Percentiles rank a stretch among this genome's conserved stretches.
Evolutionary conservation across 768 basidiomycete genomes (phyloP).

Genomic region (Lepiota subincarnata): DNA sequence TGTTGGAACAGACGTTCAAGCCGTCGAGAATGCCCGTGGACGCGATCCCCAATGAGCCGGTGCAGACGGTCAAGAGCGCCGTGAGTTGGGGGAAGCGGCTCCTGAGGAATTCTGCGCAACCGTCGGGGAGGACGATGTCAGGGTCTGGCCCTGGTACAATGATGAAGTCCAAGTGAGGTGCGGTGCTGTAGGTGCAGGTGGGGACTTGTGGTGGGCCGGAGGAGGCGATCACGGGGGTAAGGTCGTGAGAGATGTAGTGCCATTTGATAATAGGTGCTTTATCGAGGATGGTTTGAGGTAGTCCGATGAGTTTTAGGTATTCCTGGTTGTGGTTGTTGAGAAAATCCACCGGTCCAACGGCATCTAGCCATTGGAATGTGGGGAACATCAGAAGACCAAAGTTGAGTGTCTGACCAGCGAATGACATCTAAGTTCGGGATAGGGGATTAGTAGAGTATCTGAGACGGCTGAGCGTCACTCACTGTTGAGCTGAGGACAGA

Average conservation of each 20-base stretch:
- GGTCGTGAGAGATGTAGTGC: constrained; percentile 20
- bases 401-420: constrained; percentile 10
- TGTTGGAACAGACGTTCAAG: constrained; percentile 21
- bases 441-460: not conserved
- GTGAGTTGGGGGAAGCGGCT: constrained; percentile 16
- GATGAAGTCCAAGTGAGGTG: constrained; percentile 21
- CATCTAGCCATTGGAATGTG: constrained; percentile 23
- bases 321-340: constrained; percentile 18
- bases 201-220: constrained; percentile 19
- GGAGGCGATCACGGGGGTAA: constrained; percentile 15
- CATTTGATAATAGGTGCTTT: constrained; percentile 21
- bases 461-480: not conserved
- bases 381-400: constrained; percentile 21
- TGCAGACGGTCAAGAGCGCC: constrained; percentile 22
- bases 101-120: constrained; percentile 16
- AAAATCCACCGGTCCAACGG: constrained; percentile 23
- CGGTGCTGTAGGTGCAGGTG: constrained; percentile 19
- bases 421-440: not conserved
- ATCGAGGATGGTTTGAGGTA: constrained; percentile 11
- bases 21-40: constrained; percentile 24
- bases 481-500: too few relatives aligned
- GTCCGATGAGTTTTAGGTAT: not conserved
- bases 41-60: constrained; percentile 20
- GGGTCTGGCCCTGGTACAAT: constrained; percentile 23
- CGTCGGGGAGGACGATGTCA: constrained; percentile 8